phyloP scores from a whole-genome alignment of 225 moss, liverwort and hornwort genomes.

The Lunularia cruciata region DNA sequence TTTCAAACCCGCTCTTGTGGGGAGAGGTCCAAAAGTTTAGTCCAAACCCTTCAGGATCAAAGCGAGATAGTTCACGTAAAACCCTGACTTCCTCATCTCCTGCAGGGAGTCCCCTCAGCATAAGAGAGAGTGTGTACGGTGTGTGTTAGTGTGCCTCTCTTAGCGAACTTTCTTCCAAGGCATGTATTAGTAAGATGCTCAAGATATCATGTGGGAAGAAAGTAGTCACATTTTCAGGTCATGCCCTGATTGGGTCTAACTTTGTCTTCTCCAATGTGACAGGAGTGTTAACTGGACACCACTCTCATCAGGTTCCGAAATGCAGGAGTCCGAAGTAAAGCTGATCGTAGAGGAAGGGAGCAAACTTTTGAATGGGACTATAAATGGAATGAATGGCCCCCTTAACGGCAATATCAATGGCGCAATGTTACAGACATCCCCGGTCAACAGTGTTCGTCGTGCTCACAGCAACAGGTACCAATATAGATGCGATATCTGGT shows the following conservation, averaged over 20 bases:
- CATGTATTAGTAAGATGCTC: neutral
- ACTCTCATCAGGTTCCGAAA: slow-evolving; percentile 38
- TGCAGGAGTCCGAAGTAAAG: slow-evolving; percentile 56
- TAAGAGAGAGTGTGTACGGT: too few species aligned
- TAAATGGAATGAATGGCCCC: slow-evolving; percentile 52
- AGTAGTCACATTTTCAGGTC: too few species aligned
- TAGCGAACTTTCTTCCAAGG: neutral
- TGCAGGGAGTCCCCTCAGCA: too few species aligned
- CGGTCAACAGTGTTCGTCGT: slow-evolving; percentile 59
- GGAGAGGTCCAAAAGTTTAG: too few species aligned
- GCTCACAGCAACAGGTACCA: slow-evolving; percentile 70
- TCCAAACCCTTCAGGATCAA: too few species aligned
- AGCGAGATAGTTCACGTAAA: too few species aligned
- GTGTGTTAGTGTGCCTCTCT: too few species aligned
- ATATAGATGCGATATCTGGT: neutral
- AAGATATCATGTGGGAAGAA: too few species aligned
- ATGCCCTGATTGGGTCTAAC: neutral
- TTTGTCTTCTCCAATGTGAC: neutral
- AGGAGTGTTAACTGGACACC: slow-evolving; percentile 39
- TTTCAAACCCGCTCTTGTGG: neutral
- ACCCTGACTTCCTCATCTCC: too few species aligned
- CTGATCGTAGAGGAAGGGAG: slow-evolving; percentile 47
- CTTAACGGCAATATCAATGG: slow-evolving; percentile 47
- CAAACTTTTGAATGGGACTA: slow-evolving; percentile 40
- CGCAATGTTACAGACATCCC: slow-evolving; percentile 33